Conservation (phyloP, 2,329 filamentous ascomycete species). For the Fusarium xylarioides region DNA sequence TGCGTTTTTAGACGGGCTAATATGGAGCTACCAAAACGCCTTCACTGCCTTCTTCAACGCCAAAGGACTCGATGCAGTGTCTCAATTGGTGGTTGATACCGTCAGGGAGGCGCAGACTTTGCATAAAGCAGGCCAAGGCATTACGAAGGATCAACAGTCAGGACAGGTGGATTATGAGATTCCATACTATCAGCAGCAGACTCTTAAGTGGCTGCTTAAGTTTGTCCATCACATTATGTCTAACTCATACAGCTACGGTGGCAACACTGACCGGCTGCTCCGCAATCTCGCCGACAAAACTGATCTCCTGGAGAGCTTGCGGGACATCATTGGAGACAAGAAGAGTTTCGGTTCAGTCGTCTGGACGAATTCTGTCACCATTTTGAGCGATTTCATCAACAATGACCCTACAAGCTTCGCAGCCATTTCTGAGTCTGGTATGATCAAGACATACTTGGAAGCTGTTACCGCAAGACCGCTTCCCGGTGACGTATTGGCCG, state of each 20-base stretch:
- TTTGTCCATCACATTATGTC: constrained; percentile 96
- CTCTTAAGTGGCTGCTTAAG: constrained; percentile 91
- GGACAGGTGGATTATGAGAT: constrained; percentile 92
- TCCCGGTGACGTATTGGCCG: constrained; percentile 43
- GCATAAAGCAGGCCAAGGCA: constrained; percentile 75
- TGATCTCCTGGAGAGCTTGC: constrained; percentile 80
- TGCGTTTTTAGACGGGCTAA: constrained; percentile 86
- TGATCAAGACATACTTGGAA: constrained; percentile 87
- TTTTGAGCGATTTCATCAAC: constrained; percentile 96
- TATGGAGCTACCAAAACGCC: constrained; percentile 85
- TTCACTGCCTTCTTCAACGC: constrained; percentile 84
- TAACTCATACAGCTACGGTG: constrained; percentile 73
- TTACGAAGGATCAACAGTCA: constrained; percentile 74
- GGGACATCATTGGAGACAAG: constrained; percentile 82
- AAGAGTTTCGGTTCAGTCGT: constrained; percentile 87
- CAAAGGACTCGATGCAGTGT: constrained; percentile 87
- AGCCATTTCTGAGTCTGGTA: constrained; percentile 91
- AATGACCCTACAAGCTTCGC: constrained; percentile 98
- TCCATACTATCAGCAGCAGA: constrained; percentile 92
- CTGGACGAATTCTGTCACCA: constrained; percentile 93
- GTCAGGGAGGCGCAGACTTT: constrained; percentile 75
- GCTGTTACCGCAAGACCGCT: constrained; percentile 72
- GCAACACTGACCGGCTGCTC: constrained; percentile 87
- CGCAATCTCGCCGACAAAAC: constrained; percentile 95
- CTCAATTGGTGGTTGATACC: constrained; percentile 84